phyloP scores from a whole-genome alignment of 805 yeast genomes.

The Zygoascus bituminiphila region DNA sequence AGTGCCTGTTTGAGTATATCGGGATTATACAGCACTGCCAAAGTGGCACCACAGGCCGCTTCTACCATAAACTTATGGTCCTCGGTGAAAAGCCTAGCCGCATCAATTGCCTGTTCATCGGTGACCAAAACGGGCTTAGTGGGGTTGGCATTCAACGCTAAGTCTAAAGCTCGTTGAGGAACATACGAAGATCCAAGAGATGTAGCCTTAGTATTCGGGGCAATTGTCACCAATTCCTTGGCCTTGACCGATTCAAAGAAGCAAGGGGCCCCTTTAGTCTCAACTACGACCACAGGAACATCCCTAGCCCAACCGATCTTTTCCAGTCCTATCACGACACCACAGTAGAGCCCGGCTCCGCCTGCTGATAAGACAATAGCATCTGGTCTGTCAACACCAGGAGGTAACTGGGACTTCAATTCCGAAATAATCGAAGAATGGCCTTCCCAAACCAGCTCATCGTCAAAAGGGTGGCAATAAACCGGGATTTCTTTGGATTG shows the following conservation, averaged over 20 bases:
- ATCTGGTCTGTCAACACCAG: conserved; percentile 37
- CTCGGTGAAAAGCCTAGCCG: conserved; percentile 39
- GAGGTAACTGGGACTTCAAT: conserved; percentile 57
- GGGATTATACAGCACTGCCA: conserved; percentile 28
- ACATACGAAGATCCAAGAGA: conserved; percentile 53
- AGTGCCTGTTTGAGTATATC: conserved; percentile 6
- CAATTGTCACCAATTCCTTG: conserved; percentile 35
- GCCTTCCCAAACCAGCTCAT: conserved; percentile 90
- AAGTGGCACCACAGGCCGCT: conserved; percentile 65
- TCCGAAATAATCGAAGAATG: conserved; percentile 89
- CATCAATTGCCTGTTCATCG: conserved; percentile 47
- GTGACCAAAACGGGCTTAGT: conserved; percentile 36
- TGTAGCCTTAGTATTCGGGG: conserved; percentile 36
- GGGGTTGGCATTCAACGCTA: conserved; percentile 31
- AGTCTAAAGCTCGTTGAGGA: conserved; percentile 37
- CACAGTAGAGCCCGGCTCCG: conserved; percentile 87
- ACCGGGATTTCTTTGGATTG: conserved; percentile 43
- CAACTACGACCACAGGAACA: conserved; percentile 41
- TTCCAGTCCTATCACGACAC: conserved; percentile 71
- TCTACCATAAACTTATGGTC: conserved; percentile 46
- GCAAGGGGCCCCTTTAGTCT: conserved; percentile 56
- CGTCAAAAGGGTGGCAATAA: conserved; percentile 85
- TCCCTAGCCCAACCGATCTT: conserved; percentile 34
- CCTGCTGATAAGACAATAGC: conserved; percentile 89
- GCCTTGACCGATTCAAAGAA: conserved; percentile 39